A percentile compares a stretch with the other conserved stretches of the same genome.
phyloP scores from a whole-genome alignment of 805 yeast genomes.

The Wickerhamiella sergipiensis region DNA sequence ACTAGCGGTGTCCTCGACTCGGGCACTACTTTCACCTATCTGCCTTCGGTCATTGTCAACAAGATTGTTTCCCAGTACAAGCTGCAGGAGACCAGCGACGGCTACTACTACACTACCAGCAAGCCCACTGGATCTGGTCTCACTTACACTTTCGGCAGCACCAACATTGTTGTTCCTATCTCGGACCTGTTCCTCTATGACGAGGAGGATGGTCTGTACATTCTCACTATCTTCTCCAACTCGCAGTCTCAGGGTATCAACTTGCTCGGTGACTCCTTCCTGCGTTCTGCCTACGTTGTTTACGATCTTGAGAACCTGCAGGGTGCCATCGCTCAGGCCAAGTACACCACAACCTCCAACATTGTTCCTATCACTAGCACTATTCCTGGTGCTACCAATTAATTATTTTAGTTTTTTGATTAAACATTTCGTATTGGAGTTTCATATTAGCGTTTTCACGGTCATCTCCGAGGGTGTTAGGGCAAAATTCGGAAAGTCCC shows the following conservation, averaged over 20 bases:
- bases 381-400: conserved; percentile 19
- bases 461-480: neutral
- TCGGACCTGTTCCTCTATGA: conserved; percentile 17
- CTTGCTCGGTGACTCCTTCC: conserved; percentile 45
- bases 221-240: conserved; percentile 10
- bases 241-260: conserved; percentile 16
- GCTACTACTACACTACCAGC: neutral
- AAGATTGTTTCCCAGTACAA: conserved; percentile 9
- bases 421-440: no score
- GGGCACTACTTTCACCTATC: conserved; percentile 36
- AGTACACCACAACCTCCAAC: conserved; percentile 18
- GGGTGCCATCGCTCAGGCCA: conserved; percentile 43
- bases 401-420: no score
- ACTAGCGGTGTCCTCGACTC: conserved; percentile 31
- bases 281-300: conserved; percentile 51
- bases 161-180: conserved; percentile 15
- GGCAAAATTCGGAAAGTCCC: neutral
- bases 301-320: conserved; percentile 45
- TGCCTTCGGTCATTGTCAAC: conserved; percentile 24
- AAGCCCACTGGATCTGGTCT: neutral
- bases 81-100: neutral
- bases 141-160: conserved; percentile 13
- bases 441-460: no score
- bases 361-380: conserved; percentile 17
- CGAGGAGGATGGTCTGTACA: neutral